phyloP scores from a whole-genome alignment of 768 basidiomycete genomes.

The Amanita thiersii region DNA sequence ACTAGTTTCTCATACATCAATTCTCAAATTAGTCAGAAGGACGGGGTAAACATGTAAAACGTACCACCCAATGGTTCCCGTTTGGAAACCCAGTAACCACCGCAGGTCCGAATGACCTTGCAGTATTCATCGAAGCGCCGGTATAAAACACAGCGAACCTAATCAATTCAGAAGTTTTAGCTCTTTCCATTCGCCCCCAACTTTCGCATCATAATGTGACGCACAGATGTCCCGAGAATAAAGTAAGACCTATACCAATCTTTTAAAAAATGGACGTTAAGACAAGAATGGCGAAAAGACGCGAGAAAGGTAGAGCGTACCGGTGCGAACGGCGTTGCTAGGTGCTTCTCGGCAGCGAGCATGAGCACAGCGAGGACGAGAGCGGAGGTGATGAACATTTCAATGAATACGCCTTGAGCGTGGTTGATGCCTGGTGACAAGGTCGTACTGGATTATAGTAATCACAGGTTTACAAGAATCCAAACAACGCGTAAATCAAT shows the following conservation, averaged over 20 bases:
- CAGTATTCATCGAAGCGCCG: conserved; percentile 62
- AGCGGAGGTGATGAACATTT: conserved; percentile 59
- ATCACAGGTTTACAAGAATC: conserved; percentile 6
- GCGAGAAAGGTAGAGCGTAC: conserved; percentile 19
- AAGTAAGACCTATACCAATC: conserved; percentile 59
- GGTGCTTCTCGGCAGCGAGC: conserved; percentile 66
- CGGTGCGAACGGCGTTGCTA: conserved; percentile 60
- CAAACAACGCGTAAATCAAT: background rate
- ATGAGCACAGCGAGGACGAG: conserved; percentile 61
- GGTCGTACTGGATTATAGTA: conserved; percentile 32
- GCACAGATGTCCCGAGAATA: conserved; percentile 57
- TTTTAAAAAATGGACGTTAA: conserved; percentile 14
- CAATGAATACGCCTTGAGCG: conserved; percentile 60
- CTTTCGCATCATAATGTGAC: conserved; percentile 11
- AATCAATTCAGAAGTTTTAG: background rate
- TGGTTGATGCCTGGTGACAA: conserved; percentile 37
- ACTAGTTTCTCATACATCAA: conserved; percentile 34
- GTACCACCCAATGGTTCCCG: conserved; percentile 53
- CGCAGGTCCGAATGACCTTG: conserved; percentile 64
- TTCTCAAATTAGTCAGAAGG: conserved; percentile 5
- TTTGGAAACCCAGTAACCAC: conserved; percentile 52
- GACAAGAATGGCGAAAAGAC: background rate
- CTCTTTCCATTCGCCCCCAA: background rate
- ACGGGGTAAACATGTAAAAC: conserved; percentile 12
- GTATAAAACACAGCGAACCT: conserved; percentile 59